Base-by-base conservation (phyloP, 2,329 filamentous ascomycete species). In the Endoconidiophora laricicola region DNA sequence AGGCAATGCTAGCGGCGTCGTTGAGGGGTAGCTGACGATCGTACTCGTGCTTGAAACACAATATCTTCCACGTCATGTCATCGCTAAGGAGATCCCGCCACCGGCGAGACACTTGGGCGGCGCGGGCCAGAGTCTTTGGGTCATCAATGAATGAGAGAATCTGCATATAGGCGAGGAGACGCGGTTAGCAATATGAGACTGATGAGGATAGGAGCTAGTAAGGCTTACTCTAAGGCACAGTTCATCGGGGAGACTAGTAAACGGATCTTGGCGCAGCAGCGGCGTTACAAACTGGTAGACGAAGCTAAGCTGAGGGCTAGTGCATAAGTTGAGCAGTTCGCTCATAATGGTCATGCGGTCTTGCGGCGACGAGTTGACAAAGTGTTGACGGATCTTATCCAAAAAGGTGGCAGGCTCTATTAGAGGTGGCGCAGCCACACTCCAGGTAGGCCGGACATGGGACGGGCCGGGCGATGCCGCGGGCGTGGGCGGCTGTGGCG, bases 121-220 rank as follows among this genome's bases (percentile, higher is more conserved):
- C 85, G 61, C 91, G 77, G 38, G 88, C 90, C 44, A 98, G 73
- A 2, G 93, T 93, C 62, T 88, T 91, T 1, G 91, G 88, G 60
- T 98, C 91, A 60, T 98, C 91, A 60, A 98, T 90, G 62, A 94
- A 98, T 41, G 90, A 94, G 46, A 98, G 72, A 56, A 98, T 85
- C 83, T 94, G 60, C 7, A 33, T 10, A 33, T 6, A 10, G 7
- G 26, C 26, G 3, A 48, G 45, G n/a, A 26, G 26, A 23, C 3
- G 37, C 29, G 23, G 53, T 26, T 24, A 47, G 49, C 9, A 12
- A 39, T 29, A 47, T 53, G 6, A 26, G 10, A 45, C 12, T 33
- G 37, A 24, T 53, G 38, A 50, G 23, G n/a, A 40, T 10, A 41
- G 18, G 12, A 10, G 6, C 16, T 6, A 12, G 3, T 9, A 36